Conservation (phyloP, 331 rosid species). For the Cydonia oblonga region DNA sequence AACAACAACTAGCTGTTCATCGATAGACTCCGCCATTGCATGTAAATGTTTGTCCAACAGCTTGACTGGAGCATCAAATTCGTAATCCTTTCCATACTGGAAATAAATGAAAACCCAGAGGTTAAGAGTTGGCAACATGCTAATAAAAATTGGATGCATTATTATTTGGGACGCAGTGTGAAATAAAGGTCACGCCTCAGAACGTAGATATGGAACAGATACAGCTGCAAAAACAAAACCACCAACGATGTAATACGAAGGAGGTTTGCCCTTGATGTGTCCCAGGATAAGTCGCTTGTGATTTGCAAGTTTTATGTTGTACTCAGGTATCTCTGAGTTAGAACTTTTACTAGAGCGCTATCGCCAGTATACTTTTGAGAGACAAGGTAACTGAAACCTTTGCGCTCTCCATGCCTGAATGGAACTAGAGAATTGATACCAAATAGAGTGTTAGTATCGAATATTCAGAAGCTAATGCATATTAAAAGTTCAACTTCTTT, state of each 20-base stretch:
- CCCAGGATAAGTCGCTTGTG: conserved; percentile 75
- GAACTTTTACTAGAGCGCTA: conserved; percentile 44
- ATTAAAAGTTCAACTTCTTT: background rate
- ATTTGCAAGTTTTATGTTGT: conserved; percentile 42
- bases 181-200: conserved; percentile 50
- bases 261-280: conserved; percentile 66
- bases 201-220: conserved; percentile 81
- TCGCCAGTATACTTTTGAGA: conserved; percentile 73
- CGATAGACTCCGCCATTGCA: conserved; percentile 61
- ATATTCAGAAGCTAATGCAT: background rate
- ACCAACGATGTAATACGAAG: conserved; percentile 70
- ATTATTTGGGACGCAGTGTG: background rate
- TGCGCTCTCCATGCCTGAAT: conserved; percentile 78
- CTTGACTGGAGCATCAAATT: conserved; percentile 72
- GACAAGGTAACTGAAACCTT: conserved; percentile 75
- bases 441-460: conserved; percentile 8
- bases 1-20: conserved; percentile 65
- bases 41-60: conserved; percentile 74
- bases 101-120: conserved; percentile 16
- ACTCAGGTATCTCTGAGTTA: conserved; percentile 36
- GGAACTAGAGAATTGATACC: conserved; percentile 40
- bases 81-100: conserved; percentile 79
- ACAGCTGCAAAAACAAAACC: conserved; percentile 68
- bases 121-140: background rate
- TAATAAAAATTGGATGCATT: background rate